Evolutionary conservation across 75 land plant genomes (phyloP), one percentile per base, ranked within the genome.

Genomic region (Cunninghamia lanceolata): DNA sequence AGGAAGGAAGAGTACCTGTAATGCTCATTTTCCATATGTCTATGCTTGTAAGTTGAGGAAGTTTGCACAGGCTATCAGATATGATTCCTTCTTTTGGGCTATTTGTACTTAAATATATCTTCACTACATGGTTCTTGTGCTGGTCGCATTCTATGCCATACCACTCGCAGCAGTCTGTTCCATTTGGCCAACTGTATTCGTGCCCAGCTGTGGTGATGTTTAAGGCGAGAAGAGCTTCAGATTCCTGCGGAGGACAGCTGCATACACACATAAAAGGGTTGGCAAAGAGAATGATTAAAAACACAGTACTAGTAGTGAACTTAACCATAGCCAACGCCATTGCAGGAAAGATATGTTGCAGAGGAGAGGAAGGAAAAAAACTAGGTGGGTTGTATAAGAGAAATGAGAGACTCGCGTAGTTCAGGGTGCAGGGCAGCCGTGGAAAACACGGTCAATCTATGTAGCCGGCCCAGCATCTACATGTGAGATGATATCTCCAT

Each of bases 241-340:
- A 66, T 89, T 88, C 53, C 30, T 68, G 25, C 86, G 66, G 19
- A 85, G 38, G 32, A 43, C 56, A 40, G 85, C 86, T 34, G 63
- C 25, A 56, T 17, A 4, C 25, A 56, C 63, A 56, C 4, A 21
- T 1, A 56, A 56, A 56, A 19, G 63, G 63, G 25, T 56, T 19
- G 63, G 25, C 3, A 16, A 56, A 19, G 25, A 56, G 15, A 25
- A 56, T 17, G 21, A 56, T 17, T 4, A 56, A 4, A 17, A 19
- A 21, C 25, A 56, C 63, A 56, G 63, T 0, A 56, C 17, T 56
- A 3, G 53, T 50, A 0, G 50, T 47, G n/a, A n/a, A n/a, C n/a
- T n/a, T n/a, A n/a, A n/a, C n/a, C n/a, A n/a, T n/a, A 43, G 46
- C 46, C 46, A 43, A 6, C 7, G 46, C 46, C 46, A 43, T 43